phyloP scores from a whole-genome alignment of 192 early-diverging fungal species.

The Gryganskiella cystojenkinii region DNA sequence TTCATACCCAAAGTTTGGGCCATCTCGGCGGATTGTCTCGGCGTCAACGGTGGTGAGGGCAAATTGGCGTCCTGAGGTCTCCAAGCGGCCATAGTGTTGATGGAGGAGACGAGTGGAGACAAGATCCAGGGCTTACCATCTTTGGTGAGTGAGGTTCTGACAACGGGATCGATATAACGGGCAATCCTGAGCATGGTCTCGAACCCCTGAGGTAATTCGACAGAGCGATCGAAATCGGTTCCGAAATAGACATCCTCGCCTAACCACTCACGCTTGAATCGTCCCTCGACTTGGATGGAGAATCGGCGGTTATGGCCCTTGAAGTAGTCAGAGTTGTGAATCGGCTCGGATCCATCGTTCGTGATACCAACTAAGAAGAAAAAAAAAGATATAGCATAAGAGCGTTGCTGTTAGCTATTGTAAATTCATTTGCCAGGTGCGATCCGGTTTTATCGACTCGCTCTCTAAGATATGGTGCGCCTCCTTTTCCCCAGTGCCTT shows the following conservation, averaged over 20 bases:
- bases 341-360: conserved; percentile 43
- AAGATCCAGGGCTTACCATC: conserved; percentile 49
- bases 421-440: no score
- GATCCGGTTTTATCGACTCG: not conserved
- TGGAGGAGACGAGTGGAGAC: conserved; percentile 47
- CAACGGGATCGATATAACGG: conserved; percentile 49
- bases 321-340: conserved; percentile 45
- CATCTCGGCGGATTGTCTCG: conserved; percentile 25
- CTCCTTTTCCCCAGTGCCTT: no score
- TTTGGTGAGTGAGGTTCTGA: conserved; percentile 29
- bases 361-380: conserved; percentile 29
- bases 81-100: conserved; percentile 50
- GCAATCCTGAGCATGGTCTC: conserved; percentile 45
- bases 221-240: conserved; percentile 45
- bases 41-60: conserved; percentile 29
- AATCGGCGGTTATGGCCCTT: conserved; percentile 51
- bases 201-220: conserved; percentile 39
- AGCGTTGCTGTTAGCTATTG: not conserved
- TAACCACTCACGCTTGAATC: conserved; percentile 41
- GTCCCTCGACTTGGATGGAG: conserved; percentile 53
- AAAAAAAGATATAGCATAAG: not conserved
- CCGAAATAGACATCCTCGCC: conserved; percentile 51
- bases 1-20: not conserved
- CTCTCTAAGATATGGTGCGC: not conserved
- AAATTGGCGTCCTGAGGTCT: conserved; percentile 35